Percentiles rank a stretch among this genome's conserved stretches.
Evolutionary conservation across 108 stramenopile genomes (phyloP).

Genomic region (Discostella stelligeroides): DNA sequence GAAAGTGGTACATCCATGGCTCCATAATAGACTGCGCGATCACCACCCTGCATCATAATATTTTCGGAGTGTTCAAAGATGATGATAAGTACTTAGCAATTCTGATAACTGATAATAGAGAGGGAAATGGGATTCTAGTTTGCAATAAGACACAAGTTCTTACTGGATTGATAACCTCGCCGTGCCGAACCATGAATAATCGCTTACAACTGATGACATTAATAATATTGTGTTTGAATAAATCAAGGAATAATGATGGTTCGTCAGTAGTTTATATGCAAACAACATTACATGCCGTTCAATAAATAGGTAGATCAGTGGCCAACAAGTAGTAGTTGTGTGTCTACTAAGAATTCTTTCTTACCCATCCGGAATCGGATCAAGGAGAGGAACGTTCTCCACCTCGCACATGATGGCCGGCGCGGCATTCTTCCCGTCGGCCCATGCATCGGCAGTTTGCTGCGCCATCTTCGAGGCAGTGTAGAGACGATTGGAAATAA

Average conservation of each 20-base stretch:
- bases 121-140: too few species aligned
- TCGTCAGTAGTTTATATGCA: background rate
- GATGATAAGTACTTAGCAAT: too few species aligned
- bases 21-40: slow-evolving; percentile 86
- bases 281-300: background rate
- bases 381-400: slow-evolving; percentile 42
- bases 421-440: slow-evolving; percentile 39
- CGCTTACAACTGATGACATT: slow-evolving; percentile 51
- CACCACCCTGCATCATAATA: slow-evolving; percentile 57
- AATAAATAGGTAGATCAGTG: too few species aligned
- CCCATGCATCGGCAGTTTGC: slow-evolving; percentile 23
- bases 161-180: slow-evolving; percentile 90
- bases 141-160: too few species aligned
- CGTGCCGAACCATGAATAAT: slow-evolving; percentile 85
- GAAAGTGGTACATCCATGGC: slow-evolving; percentile 84
- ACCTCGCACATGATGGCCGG: slow-evolving; percentile 45
- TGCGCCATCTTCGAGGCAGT: slow-evolving; percentile 8
- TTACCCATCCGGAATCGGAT: slow-evolving; percentile 44
- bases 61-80: background rate
- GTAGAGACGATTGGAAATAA: background rate
- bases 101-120: too few species aligned
- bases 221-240: background rate
- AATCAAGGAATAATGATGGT: background rate
- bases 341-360: background rate
- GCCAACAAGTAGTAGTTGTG: too few species aligned